Evolutionary conservation across 345 rosid species (phyloP).

Genomic region (Conringia planisiliqua): DNA sequence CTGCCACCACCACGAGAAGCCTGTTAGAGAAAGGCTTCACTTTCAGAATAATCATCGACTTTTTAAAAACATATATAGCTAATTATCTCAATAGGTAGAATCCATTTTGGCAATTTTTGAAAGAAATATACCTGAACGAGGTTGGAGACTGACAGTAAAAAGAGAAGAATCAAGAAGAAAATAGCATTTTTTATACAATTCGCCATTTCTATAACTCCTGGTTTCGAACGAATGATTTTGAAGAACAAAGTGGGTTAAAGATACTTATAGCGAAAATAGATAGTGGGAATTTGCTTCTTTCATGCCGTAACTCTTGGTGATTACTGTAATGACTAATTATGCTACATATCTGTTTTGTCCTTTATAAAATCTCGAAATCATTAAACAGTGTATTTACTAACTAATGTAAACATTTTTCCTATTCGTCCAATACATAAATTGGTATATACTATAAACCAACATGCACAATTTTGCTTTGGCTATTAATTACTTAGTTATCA

Average conservation of each 20-base stretch:
- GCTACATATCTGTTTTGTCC: background rate
- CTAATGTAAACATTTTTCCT: no score
- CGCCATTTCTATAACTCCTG: background rate
- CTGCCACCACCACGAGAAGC: constrained; percentile 30
- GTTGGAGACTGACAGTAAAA: constrained; percentile 16
- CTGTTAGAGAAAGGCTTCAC: no score
- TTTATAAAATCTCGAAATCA: background rate
- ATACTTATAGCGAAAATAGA: constrained; percentile 16
- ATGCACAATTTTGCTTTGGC: no score
- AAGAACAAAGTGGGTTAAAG: background rate
- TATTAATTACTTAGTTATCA: no score
- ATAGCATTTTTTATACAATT: constrained; percentile 4
- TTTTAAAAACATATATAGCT: background rate
- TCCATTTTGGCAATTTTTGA: background rate
- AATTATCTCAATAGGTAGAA: background rate
- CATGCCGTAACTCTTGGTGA: constrained; percentile 21
- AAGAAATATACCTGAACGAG: constrained; percentile 26
- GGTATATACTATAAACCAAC: no score
- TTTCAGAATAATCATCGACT: no score
- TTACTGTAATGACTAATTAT: background rate
- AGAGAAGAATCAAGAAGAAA: constrained; percentile 12
- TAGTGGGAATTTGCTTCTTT: background rate
- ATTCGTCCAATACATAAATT: no score
- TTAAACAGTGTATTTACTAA: background rate
- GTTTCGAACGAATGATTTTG: background rate